Percentiles rank a stretch among this genome's conserved stretches.
Conservation (phyloP, 1,284 basidiomycete species). For the Exobasidium rhododendri region DNA sequence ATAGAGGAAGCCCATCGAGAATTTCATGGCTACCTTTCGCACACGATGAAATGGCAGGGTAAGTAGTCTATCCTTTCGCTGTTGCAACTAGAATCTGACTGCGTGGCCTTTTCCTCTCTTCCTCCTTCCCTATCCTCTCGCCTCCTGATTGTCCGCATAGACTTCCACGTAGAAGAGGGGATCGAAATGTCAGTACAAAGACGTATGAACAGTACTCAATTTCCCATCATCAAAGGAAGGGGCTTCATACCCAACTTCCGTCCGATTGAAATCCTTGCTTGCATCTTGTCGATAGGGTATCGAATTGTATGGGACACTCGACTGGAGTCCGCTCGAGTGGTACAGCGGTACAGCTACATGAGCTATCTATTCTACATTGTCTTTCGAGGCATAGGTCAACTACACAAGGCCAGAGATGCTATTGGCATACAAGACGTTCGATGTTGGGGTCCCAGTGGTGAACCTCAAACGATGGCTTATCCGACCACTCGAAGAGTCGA, state of each 20-base stretch:
- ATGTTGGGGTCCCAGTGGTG: constrained; percentile 26
- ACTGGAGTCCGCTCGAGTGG: constrained; percentile 32
- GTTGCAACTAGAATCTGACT: too few relatives aligned
- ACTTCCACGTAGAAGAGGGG: too few relatives aligned
- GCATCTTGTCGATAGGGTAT: constrained; percentile 32
- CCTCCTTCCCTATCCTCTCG: too few relatives aligned
- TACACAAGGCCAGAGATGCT: constrained; percentile 35
- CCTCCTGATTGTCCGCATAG: too few relatives aligned
- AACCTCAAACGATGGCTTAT: constrained; percentile 21
- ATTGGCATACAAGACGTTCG: constrained; percentile 30
- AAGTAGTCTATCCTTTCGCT: too few relatives aligned
- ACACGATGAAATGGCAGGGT: neutral
- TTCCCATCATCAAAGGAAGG: constrained; percentile 1
- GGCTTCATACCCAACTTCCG: constrained; percentile 8
- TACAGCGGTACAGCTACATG: constrained; percentile 29
- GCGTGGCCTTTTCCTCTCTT: too few relatives aligned
- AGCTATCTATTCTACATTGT: constrained; percentile 41
- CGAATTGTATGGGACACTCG: constrained; percentile 40
- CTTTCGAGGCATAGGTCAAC: constrained; percentile 35
- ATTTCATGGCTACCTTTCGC: neutral
- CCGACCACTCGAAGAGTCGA: constrained; percentile 27
- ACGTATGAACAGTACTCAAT: too few relatives aligned
- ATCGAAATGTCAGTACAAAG: too few relatives aligned
- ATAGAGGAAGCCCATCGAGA: neutral
- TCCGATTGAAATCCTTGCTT: constrained; percentile 34